These are phyloP conservation scores for Neurospora sp. DNA, from an alignment of 495 filamentous ascomycete species.

Conservation along the genomic window DNA sequence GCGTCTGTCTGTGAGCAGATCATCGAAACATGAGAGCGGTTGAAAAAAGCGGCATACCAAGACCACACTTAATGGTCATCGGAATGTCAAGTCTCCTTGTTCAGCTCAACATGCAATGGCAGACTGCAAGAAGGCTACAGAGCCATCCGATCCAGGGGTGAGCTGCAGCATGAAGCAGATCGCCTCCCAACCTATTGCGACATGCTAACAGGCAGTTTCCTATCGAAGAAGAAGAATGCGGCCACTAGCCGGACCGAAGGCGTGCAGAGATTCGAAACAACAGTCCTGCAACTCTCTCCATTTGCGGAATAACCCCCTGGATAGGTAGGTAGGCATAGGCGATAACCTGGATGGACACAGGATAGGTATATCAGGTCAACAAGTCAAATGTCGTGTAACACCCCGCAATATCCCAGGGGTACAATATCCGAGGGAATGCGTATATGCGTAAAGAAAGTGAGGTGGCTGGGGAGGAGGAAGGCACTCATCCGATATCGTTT, in stretches of 20 bases:
- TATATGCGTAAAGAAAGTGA: neutral
- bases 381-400: neutral
- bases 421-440: neutral
- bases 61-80: neutral
- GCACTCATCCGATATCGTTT: neutral
- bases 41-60: neutral
- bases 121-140: neutral
- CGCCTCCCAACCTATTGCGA: neutral
- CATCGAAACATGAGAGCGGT: neutral
- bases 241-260: neutral
- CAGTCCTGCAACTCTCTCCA: neutral
- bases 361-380: neutral
- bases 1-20: neutral
- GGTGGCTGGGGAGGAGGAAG: neutral
- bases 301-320: neutral
- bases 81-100: neutral
- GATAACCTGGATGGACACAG: neutral
- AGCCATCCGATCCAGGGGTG: neutral
- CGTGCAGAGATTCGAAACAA: neutral
- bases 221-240: neutral
- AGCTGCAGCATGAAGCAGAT: neutral
- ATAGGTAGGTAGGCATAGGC: neutral
- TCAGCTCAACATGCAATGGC: neutral
- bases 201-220: neutral
- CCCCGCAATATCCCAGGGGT: neutral